Evolutionary conservation across 140 eudicot species (phyloP).

Genomic region (Ambrosia hybrid): DNA sequence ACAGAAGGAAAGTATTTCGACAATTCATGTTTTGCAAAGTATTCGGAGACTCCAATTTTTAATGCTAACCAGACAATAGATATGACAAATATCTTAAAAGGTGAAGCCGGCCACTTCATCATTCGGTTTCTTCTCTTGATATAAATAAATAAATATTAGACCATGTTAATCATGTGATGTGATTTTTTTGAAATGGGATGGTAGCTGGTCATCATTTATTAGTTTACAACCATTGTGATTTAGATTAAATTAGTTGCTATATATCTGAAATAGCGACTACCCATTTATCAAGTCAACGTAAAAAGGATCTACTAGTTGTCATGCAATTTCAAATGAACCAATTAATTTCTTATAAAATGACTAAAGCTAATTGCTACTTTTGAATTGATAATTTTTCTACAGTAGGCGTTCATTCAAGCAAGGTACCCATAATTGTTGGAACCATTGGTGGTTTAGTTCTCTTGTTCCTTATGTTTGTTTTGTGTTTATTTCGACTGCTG

Average conservation of each 20-base stretch:
- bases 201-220: too few species aligned
- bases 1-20: constrained; percentile 54
- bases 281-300: too few species aligned
- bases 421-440: constrained; percentile 42
- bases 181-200: neutral
- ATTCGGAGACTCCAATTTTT: constrained; percentile 31
- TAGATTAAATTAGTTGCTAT: too few species aligned
- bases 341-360: too few species aligned
- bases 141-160: neutral
- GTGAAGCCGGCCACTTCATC: constrained; percentile 20
- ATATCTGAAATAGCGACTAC: too few species aligned
- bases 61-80: constrained; percentile 35
- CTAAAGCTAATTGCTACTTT: neutral
- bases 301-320: too few species aligned
- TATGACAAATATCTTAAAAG: constrained; percentile 41
- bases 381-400: constrained; percentile 11
- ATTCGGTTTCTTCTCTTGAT: neutral
- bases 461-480: constrained; percentile 28
- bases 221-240: too few species aligned
- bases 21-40: constrained; percentile 37
- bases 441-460: constrained; percentile 45
- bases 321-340: too few species aligned
- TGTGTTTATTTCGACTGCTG: constrained; percentile 33
- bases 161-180: neutral
- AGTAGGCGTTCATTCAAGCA: constrained; percentile 46